phyloP scores from a whole-genome alignment of 495 filamentous ascomycete species.

The Hypoxylon fragiforme region DNA sequence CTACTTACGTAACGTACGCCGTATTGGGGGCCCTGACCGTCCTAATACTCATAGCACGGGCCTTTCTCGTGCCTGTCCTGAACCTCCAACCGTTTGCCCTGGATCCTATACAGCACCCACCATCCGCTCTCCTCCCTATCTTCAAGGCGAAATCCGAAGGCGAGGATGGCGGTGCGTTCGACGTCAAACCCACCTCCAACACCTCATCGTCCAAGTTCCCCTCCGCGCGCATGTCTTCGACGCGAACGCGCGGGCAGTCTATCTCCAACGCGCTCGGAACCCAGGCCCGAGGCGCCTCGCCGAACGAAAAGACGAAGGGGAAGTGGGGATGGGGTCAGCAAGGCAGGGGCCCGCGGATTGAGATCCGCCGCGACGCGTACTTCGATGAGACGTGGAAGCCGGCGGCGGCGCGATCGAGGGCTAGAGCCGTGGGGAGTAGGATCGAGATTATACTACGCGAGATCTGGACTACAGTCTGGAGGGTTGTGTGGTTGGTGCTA shows the following conservation, averaged over 20 bases:
- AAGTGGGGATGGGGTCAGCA: constrained; percentile 44
- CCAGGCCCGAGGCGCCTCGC: constrained; percentile 13
- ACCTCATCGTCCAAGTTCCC: constrained; percentile 37
- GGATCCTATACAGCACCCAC: constrained; percentile 30
- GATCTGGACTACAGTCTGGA: constrained; percentile 50
- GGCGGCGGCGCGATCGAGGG: constrained; percentile 3
- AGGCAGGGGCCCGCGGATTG: constrained; percentile 43
- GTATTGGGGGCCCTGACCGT: constrained; percentile 63
- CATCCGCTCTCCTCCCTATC: constrained; percentile 42
- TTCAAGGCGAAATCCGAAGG: constrained; percentile 53
- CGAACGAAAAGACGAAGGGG: constrained; percentile 25
- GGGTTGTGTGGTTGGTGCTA: constrained; percentile 51
- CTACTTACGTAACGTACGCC: constrained; percentile 78
- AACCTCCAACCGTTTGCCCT: constrained; percentile 51
- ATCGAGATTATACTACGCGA: constrained; percentile 41
- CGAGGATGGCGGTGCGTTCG: constrained; percentile 42
- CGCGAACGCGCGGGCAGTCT: constrained; percentile 27
- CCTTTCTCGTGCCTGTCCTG: constrained; percentile 58
- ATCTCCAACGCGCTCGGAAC: constrained; percentile 17
- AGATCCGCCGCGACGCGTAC: constrained; percentile 47
- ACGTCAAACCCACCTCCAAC: constrained; percentile 19
- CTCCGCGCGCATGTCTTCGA: constrained; percentile 25
- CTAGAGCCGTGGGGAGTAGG: constrained; percentile 7
- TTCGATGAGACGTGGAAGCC: constrained; percentile 37
- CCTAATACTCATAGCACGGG: constrained; percentile 59